These are phyloP conservation scores for Phytophthora ramorum DNA, from an alignment of 352 stramenopile genomes.

Conservation along the genomic window DNA sequence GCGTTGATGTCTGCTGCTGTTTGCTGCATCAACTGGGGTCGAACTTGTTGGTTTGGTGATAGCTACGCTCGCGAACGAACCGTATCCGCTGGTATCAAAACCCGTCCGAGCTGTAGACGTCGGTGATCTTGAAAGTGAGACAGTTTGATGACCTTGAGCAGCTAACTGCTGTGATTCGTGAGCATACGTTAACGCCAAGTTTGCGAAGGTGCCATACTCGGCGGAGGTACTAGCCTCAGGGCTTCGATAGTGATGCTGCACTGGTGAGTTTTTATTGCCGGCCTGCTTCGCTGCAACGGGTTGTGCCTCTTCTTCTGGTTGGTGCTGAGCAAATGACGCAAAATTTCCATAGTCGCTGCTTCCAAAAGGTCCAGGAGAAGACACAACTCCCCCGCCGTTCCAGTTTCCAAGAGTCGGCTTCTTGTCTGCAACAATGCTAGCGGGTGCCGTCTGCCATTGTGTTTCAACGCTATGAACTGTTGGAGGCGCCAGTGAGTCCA, in stretches of 20 bases:
- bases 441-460: background rate
- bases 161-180: constrained; percentile 35
- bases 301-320: constrained; percentile 24
- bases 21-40: background rate
- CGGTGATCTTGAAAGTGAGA: constrained; percentile 26
- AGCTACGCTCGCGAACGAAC: constrained; percentile 36
- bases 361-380: constrained; percentile 6
- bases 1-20: background rate
- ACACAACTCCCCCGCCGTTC: background rate
- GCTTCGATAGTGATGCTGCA: background rate
- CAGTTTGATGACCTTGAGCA: constrained; percentile 15
- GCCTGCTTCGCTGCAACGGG: background rate
- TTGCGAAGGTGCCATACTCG: constrained; percentile 35
- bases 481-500: constrained; percentile 45
- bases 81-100: constrained; percentile 25
- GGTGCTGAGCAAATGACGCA: constrained; percentile 29
- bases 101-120: constrained; percentile 6
- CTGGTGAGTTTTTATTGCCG: background rate
- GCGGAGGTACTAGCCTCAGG: constrained; percentile 9
- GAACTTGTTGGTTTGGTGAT: constrained; percentile 30
- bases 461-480: constrained; percentile 22
- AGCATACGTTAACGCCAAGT: constrained; percentile 28
- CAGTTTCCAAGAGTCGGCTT: background rate
- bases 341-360: constrained; percentile 59
- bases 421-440: constrained; percentile 6